phyloP scores from a whole-genome alignment of 2,329 filamentous ascomycete genomes.

The Xylaria sp. region DNA sequence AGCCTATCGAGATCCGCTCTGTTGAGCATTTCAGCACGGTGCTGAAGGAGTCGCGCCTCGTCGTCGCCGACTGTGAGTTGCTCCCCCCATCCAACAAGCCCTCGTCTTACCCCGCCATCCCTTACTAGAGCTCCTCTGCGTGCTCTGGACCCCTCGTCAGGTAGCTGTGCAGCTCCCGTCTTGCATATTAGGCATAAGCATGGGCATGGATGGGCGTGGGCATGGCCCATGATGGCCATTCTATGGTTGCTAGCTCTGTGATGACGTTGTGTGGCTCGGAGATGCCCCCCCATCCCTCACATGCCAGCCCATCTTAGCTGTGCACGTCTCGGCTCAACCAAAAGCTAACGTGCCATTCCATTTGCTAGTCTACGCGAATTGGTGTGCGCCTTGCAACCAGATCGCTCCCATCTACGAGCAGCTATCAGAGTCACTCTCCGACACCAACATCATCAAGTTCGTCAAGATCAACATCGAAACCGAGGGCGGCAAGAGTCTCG shows the following conservation, averaged over 20 bases:
- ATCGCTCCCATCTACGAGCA: constrained; percentile 80
- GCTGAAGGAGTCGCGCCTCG: constrained; percentile 67
- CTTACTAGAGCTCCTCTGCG: constrained; percentile 18
- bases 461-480: constrained; percentile 79
- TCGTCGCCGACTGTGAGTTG: constrained; percentile 81
- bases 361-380: constrained; percentile 75
- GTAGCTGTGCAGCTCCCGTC: constrained; percentile 5
- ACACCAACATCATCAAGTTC: constrained; percentile 70
- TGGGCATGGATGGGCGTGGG: not conserved
- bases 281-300: too few relatives aligned
- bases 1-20: constrained; percentile 46
- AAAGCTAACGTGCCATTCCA: constrained; percentile 22
- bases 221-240: too few relatives aligned
- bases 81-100: constrained; percentile 1
- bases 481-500: constrained; percentile 60
- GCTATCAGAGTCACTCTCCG: constrained; percentile 65
- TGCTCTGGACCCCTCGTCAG: not conserved
- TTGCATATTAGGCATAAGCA: constrained; percentile 1
- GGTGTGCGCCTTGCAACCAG: constrained; percentile 77
- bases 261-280: too few relatives aligned
- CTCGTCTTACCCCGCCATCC: constrained; percentile 28
- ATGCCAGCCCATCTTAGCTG: not conserved
- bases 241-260: too few relatives aligned
- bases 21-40: constrained; percentile 60
- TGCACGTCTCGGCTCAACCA: not conserved